phyloP scores from a whole-genome alignment of 1,284 basidiomycete species.

The Ganoderma multipileum region DNA sequence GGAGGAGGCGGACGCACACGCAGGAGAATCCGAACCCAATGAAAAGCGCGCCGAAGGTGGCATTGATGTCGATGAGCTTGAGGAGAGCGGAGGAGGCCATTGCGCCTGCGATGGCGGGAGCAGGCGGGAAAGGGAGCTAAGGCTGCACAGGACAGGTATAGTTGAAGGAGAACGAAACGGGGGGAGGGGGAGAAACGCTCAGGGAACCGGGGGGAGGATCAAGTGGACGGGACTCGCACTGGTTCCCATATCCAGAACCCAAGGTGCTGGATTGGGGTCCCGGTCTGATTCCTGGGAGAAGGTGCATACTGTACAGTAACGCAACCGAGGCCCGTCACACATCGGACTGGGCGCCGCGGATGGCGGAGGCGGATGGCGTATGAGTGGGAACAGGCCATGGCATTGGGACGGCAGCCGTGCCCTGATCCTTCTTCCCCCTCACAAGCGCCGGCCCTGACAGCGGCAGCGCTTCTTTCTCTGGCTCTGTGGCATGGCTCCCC shows the following conservation, averaged over 20 bases:
- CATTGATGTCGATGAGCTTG: conserved; percentile 44
- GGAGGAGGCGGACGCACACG: conserved; percentile 39
- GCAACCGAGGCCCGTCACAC: conserved; percentile 1
- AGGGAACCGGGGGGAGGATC: not conserved
- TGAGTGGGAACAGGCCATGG: not conserved
- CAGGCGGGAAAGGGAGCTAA: conserved; percentile 10
- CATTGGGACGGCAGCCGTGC: not conserved
- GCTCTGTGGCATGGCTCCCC: not conserved
- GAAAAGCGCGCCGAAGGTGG: conserved; percentile 66
- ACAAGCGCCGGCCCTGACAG: not conserved
- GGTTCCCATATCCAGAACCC: conserved; percentile 14
- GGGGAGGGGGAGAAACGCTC: not conserved
- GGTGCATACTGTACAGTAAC: conserved; percentile 1
- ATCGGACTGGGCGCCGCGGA: not conserved
- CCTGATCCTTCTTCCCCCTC: conserved; percentile 3
- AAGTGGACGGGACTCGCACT: not conserved
- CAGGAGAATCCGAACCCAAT: conserved; percentile 61
- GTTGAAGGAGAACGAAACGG: conserved; percentile 17
- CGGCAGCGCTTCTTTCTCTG: not conserved
- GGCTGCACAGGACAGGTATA: conserved; percentile 12
- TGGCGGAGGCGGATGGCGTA: not conserved
- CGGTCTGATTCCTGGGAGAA: not conserved
- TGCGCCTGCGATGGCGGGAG: conserved; percentile 11
- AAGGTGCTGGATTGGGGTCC: not conserved
- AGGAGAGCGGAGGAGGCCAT: conserved; percentile 23